These are phyloP conservation scores for Ceratocystiopsis sp. DNA, from an alignment of 2,329 filamentous ascomycete species.

Conservation along the genomic window DNA sequence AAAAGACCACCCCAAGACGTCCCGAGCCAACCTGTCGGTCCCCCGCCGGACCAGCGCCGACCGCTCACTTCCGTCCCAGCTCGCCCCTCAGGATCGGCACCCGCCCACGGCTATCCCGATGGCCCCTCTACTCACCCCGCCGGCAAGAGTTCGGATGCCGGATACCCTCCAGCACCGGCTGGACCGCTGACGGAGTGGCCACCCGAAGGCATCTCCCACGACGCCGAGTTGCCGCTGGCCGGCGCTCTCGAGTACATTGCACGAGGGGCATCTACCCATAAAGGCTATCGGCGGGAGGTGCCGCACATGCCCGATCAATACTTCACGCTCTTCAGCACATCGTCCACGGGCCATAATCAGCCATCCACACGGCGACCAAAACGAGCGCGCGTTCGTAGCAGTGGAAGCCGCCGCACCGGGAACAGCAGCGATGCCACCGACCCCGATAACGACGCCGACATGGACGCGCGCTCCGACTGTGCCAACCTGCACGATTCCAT, in stretches of 20 bases:
- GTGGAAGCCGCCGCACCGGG: slow-evolving; percentile 1
- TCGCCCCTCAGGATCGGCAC: too few species aligned
- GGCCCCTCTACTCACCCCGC: too few species aligned
- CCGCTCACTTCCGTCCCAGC: too few species aligned
- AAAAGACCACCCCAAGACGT: too few species aligned
- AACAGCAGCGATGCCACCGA: slow-evolving; percentile 4
- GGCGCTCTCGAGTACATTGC: slow-evolving; percentile 40
- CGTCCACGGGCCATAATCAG: slow-evolving; percentile 22
- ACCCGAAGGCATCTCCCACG: slow-evolving; percentile 29
- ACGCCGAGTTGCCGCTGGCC: slow-evolving; percentile 33
- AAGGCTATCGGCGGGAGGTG: slow-evolving; percentile 34
- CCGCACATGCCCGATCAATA: slow-evolving; percentile 38
- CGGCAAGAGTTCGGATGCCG: too few species aligned
- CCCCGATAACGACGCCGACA: slow-evolving; percentile 20
- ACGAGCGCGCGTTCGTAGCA: too few species aligned
- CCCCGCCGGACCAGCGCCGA: too few species aligned
- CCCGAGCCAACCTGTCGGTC: too few species aligned
- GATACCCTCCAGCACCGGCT: slow-evolving; percentile 14
- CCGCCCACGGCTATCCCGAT: too few species aligned
- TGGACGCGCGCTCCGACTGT: slow-evolving; percentile 18
- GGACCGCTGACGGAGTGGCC: slow-evolving; percentile 37
- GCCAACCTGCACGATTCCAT: slow-evolving; percentile 36
- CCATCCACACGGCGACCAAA: neutral
- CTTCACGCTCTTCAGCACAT: slow-evolving; percentile 35
- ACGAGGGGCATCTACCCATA: slow-evolving; percentile 39